Evolutionary conservation across 352 stramenopile genomes (phyloP).

Genomic region (Phytopythium boreale): DNA sequence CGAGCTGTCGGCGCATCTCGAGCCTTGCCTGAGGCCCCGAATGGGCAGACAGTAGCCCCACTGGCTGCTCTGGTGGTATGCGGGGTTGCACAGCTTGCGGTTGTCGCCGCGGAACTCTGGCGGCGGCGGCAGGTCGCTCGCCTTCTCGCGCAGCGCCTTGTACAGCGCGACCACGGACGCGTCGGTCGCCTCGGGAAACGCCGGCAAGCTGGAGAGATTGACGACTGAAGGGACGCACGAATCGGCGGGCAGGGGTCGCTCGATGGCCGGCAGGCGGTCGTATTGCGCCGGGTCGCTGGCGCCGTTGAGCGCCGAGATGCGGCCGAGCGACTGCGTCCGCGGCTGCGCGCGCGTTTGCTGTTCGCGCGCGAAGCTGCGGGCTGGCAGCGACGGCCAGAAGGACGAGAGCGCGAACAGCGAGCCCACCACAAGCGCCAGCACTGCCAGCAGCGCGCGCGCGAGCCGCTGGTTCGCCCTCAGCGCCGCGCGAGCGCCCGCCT

Average conservation of each 20-base stretch:
- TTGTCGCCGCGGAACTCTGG: neutral
- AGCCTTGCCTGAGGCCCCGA: neutral
- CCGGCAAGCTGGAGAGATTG: neutral
- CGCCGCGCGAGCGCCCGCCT: neutral
- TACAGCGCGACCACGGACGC: neutral
- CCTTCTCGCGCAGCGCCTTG: neutral
- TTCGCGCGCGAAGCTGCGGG: neutral
- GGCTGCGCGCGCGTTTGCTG: neutral
- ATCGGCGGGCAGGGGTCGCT: neutral
- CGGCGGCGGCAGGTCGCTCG: neutral
- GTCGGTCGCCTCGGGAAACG: neutral
- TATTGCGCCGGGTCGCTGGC: neutral
- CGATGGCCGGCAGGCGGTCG: neutral
- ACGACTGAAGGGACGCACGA: neutral
- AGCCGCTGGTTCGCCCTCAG: neutral
- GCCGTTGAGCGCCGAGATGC: neutral
- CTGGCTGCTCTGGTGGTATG: neutral
- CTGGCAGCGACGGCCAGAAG: neutral
- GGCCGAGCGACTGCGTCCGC: neutral
- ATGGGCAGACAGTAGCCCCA: conserved; percentile 7
- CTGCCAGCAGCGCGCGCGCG: neutral
- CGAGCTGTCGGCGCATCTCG: neutral
- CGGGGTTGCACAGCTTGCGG: conserved; percentile 3
- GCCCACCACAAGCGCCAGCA: neutral
- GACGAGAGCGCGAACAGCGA: neutral